phyloP scores from a whole-genome alignment of 768 basidiomycete species.

The Antrodiella citrinella region DNA sequence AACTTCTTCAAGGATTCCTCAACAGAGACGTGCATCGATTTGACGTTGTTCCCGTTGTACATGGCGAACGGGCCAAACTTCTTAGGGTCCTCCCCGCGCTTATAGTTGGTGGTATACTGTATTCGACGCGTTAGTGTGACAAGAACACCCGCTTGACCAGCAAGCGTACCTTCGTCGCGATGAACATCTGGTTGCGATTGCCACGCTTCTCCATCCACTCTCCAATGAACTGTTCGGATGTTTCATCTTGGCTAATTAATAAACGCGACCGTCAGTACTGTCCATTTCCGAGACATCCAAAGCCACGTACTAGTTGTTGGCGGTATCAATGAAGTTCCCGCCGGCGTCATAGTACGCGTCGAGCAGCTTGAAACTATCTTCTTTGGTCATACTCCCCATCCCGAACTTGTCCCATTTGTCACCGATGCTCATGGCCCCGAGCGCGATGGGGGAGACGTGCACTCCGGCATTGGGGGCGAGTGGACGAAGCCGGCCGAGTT shows the following conservation, averaged over 20 bases:
- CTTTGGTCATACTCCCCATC: conserved; percentile 33
- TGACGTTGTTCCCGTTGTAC: conserved; percentile 32
- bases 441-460: conserved; percentile 37
- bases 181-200: conserved; percentile 27
- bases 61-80: conserved; percentile 31
- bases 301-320: conserved; percentile 32
- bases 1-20: conserved; percentile 35
- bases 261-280: no score
- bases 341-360: no score
- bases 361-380: conserved; percentile 33
- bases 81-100: conserved; percentile 13
- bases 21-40: conserved; percentile 22
- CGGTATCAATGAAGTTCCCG: no score
- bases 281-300: background rate
- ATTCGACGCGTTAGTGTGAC: background rate
- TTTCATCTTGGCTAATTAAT: conserved; percentile 20
- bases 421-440: conserved; percentile 39
- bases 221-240: conserved; percentile 28
- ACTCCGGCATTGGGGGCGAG: conserved; percentile 31
- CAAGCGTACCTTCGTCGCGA: conserved; percentile 16
- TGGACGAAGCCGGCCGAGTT: conserved; percentile 25
- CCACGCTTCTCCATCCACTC: conserved; percentile 30
- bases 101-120: conserved; percentile 13
- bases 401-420: conserved; percentile 27
- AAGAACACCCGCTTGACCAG: background rate